Evolutionary conservation across 106 monocot genomes (phyloP).

Genomic region (Dendrobium chrysotoxum): DNA sequence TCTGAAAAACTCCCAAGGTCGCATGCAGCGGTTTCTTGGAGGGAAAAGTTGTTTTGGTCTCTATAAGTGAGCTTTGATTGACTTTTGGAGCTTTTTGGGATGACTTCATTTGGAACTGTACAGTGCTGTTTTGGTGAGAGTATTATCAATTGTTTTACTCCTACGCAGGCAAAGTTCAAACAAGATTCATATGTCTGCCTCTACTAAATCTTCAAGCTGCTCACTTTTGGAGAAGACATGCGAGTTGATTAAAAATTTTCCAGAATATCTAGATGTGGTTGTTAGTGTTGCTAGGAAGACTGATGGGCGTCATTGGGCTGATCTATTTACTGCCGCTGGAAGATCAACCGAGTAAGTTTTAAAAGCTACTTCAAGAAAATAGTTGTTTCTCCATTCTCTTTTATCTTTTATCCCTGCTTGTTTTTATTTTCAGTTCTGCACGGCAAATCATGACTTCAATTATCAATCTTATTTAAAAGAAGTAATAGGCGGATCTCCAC

Average conservation of each 20-base stretch:
- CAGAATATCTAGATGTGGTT: conserved; percentile 97
- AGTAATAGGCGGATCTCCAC: neutral
- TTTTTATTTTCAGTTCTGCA: neutral
- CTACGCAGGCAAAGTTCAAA: conserved; percentile 63
- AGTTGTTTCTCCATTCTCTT: neutral
- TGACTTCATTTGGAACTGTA: neutral
- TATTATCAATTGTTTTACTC: neutral
- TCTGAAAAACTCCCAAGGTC: neutral
- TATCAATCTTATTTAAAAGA: neutral
- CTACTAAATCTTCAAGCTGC: conserved; percentile 21
- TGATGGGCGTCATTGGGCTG: conserved; percentile 97
- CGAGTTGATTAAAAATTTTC: conserved; percentile 74
- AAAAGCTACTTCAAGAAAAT: neutral
- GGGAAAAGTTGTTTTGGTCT: neutral
- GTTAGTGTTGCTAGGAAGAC: conserved; percentile 99
- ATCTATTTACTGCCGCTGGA: conserved; percentile 94
- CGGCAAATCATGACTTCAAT: neutral
- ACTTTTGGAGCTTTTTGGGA: neutral
- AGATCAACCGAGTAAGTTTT: conserved; percentile 94
- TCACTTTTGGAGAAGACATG: conserved; percentile 94
- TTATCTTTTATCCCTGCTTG: too few relatives aligned
- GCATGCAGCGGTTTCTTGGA: neutral
- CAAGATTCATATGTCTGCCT: conserved; percentile 51
- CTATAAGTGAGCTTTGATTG: neutral
- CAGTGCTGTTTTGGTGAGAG: neutral